phyloP scores from a whole-genome alignment of 176 grass and related monocot genomes.

The Aegilops speltoides region DNA sequence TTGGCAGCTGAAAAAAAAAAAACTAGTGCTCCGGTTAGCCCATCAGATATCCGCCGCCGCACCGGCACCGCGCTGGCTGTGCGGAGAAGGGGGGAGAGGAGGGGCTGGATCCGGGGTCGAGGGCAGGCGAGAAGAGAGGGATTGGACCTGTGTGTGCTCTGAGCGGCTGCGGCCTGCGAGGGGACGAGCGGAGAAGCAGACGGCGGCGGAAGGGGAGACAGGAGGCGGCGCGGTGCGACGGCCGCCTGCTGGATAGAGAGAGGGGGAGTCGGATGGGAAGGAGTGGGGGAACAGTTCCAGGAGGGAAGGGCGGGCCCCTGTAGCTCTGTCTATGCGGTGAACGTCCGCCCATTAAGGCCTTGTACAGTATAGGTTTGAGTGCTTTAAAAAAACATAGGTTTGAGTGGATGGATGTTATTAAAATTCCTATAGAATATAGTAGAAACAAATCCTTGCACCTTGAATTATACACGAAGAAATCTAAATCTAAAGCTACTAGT shows the following conservation, averaged over 20 bases:
- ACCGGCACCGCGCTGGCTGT: background rate
- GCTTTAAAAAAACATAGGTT: no score
- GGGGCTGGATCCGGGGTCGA: background rate
- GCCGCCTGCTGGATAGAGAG: constrained; percentile 4
- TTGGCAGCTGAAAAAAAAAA: background rate
- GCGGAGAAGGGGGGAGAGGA: background rate
- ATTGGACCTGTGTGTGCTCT: background rate
- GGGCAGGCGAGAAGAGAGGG: background rate
- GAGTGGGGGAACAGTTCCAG: background rate
- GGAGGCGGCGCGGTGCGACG: background rate
- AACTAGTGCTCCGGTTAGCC: background rate
- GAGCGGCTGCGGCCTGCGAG: background rate
- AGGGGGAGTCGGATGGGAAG: background rate
- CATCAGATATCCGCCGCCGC: background rate
- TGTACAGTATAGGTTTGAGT: no score
- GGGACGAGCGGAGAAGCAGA: background rate
- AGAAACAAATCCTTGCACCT: no score
- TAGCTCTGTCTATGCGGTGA: background rate
- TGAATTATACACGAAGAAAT: no score
- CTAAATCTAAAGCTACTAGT: no score
- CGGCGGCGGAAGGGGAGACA: background rate
- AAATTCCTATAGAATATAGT: no score
- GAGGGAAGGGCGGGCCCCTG: background rate
- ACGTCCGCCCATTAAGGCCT: background rate
- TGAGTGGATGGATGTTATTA: no score